These are phyloP conservation scores for Eragrostis curvula DNA, from an alignment of 176 grass and related monocot genomes.

Conservation along the genomic window DNA sequence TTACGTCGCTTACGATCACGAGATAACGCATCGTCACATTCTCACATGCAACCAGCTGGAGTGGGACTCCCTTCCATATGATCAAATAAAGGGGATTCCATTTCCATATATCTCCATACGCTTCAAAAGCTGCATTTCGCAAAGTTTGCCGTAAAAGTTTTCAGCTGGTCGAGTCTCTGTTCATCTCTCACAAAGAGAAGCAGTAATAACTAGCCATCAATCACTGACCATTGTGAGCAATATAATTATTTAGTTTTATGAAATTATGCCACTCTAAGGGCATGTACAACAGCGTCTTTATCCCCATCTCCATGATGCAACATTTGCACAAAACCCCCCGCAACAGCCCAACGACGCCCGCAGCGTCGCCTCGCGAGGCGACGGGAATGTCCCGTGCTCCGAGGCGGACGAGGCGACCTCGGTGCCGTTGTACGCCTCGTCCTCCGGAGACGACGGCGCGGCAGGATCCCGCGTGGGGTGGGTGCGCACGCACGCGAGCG, in stretches of 20 bases:
- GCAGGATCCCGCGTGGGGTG: too few species aligned
- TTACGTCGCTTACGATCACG: too few species aligned
- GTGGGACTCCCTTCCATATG: neutral
- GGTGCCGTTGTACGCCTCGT: too few species aligned
- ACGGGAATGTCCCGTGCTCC: too few species aligned
- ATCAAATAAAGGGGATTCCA: neutral
- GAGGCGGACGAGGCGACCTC: too few species aligned
- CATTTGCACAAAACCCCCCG: too few species aligned
- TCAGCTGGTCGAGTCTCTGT: neutral
- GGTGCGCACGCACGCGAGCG: too few species aligned
- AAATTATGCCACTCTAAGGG: neutral
- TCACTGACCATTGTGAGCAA: neutral
- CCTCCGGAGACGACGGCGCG: too few species aligned
- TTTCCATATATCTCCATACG: neutral
- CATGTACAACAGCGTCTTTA: too few species aligned
- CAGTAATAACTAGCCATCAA: neutral
- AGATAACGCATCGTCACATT: neutral
- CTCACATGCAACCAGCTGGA: slow-evolving; percentile 15
- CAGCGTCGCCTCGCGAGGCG: too few species aligned
- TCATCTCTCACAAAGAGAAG: neutral
- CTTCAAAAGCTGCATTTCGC: neutral
- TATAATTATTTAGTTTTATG: neutral
- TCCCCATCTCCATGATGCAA: too few species aligned
- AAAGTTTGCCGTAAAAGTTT: neutral
- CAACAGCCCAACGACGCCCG: too few species aligned